phyloP scores from a whole-genome alignment of 1,284 basidiomycete genomes.

The Uromyces viciae-fabae region DNA sequence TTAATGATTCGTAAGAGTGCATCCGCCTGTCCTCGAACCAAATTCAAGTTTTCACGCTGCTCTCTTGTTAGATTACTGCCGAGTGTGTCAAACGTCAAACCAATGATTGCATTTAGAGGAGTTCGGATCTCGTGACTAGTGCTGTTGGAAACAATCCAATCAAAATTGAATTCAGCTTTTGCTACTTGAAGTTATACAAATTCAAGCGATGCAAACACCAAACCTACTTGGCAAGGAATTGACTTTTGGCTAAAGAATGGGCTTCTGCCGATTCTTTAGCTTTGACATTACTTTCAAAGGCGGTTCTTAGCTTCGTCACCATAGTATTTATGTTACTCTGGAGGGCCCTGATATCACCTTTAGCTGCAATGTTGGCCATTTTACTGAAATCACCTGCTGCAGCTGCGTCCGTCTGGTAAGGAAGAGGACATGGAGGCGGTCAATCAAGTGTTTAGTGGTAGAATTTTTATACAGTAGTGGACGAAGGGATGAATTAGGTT shows the following conservation, averaged over 20 bases:
- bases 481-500: neutral
- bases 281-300: constrained; percentile 43
- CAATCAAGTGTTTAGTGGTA: no score
- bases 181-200: no score
- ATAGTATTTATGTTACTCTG: constrained; percentile 46
- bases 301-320: constrained; percentile 42
- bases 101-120: constrained; percentile 43
- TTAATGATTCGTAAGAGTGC: constrained; percentile 38
- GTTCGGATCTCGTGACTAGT: constrained; percentile 45
- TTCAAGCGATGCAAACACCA: neutral
- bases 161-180: neutral
- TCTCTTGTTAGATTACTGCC: constrained; percentile 40
- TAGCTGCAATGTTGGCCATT: constrained; percentile 41
- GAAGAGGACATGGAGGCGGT: neutral
- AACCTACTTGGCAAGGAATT: constrained; percentile 44
- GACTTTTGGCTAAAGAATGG: constrained; percentile 37
- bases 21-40: constrained; percentile 38
- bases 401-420: constrained; percentile 41
- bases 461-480: neutral
- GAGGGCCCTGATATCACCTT: constrained; percentile 39
- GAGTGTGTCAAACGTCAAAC: constrained; percentile 38
- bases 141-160: neutral
- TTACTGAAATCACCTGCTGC: constrained; percentile 43
- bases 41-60: constrained; percentile 43
- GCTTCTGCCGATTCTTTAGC: constrained; percentile 45